Percentiles rank a stretch among this genome's conserved stretches.
Conservation (phyloP, 306 rosid genomes). For the Herpetospermum pedunculosum region DNA sequence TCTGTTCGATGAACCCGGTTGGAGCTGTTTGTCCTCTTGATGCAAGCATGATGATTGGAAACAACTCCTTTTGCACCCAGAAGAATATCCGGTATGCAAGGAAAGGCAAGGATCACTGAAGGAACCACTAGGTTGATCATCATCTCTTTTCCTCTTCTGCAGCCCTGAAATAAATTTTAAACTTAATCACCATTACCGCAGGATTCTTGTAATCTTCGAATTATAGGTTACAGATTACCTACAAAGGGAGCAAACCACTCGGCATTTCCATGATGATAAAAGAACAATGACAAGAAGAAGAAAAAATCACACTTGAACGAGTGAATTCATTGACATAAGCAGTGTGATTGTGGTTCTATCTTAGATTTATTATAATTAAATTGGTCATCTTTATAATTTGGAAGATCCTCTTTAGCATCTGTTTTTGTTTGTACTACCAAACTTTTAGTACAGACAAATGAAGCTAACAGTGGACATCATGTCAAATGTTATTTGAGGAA, state of each 20-base stretch:
- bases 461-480: background rate
- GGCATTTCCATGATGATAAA: background rate
- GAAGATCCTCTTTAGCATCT: background rate
- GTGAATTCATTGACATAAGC: slow-evolving; percentile 1
- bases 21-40: slow-evolving; percentile 10
- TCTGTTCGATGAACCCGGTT: slow-evolving; percentile 18
- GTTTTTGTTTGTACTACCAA: background rate
- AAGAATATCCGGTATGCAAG: slow-evolving; percentile 14
- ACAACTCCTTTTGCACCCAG: slow-evolving; percentile 11
- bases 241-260: background rate
- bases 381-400: background rate
- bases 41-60: slow-evolving; percentile 15
- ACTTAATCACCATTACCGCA: slow-evolving; percentile 10
- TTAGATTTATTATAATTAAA: background rate
- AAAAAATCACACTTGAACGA: background rate
- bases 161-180: slow-evolving; percentile 29
- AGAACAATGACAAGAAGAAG: background rate
- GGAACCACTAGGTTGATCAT: slow-evolving; percentile 24
- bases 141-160: slow-evolving; percentile 36
- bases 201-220: background rate
- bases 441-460: background rate
- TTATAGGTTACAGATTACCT: background rate
- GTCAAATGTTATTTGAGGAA: background rate
- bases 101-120: slow-evolving; percentile 10
- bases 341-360: background rate